A percentile compares a stretch with the other conserved stretches of the same genome.
Evolutionary conservation across 257 asterid species (phyloP).

Genomic region (Solanum pimpinellifolium): DNA sequence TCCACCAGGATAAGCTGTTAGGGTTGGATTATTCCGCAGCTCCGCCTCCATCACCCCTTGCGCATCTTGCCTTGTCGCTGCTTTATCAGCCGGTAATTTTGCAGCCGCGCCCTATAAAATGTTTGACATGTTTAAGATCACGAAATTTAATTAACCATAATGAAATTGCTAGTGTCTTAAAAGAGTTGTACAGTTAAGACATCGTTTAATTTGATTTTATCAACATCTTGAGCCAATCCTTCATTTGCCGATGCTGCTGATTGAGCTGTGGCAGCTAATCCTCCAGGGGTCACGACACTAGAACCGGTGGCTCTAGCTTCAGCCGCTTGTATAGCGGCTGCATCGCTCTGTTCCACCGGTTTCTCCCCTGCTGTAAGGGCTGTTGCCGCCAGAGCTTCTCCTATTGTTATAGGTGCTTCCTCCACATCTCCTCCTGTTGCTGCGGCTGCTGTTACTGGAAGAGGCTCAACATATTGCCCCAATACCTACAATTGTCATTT

Average conservation of each 20-base stretch:
- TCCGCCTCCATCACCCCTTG: conserved; percentile 44
- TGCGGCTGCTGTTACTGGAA: not conserved
- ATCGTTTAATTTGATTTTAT: conserved; percentile 42
- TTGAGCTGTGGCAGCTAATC: conserved; percentile 58
- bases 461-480: conserved; percentile 16
- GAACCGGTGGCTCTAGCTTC: conserved; percentile 60
- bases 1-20: conserved; percentile 36
- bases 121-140: too few species aligned
- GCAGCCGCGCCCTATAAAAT: conserved; percentile 31
- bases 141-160: too few species aligned
- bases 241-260: conserved; percentile 60
- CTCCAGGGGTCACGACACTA: conserved; percentile 25
- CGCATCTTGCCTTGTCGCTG: conserved; percentile 53
- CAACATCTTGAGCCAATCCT: conserved; percentile 20
- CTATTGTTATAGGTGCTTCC: conserved; percentile 31
- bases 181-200: conserved; percentile 30
- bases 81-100: conserved; percentile 41
- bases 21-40: conserved; percentile 24
- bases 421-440: not conserved
- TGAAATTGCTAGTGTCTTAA: not conserved
- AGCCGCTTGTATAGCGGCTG: conserved; percentile 76
- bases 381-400: conserved; percentile 63
- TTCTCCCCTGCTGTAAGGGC: conserved; percentile 35
- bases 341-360: conserved; percentile 53
- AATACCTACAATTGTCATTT: conserved; percentile 20